Conservation (phyloP, 1,284 basidiomycete species). For the Puccinia hordei region DNA sequence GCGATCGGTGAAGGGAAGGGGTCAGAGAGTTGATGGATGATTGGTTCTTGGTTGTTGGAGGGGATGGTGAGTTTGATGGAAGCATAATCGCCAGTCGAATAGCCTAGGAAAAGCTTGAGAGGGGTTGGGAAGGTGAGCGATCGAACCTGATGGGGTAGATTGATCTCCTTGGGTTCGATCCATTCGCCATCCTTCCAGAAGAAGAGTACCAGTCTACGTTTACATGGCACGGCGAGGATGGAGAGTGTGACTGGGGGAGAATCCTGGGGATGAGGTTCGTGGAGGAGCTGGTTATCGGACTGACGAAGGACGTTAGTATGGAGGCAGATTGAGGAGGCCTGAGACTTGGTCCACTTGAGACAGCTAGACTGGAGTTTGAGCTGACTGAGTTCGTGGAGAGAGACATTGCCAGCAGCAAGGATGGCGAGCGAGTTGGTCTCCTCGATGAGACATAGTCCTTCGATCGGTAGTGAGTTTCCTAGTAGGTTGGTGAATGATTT, state of each 20-base stretch:
- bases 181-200: constrained; percentile 79
- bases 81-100: constrained; percentile 49
- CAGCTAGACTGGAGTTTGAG: constrained; percentile 26
- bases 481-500: constrained; percentile 7
- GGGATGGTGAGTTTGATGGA: constrained; percentile 64
- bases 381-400: constrained; percentile 9
- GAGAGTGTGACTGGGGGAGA: constrained; percentile 68
- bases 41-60: constrained; percentile 57
- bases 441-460: constrained; percentile 17
- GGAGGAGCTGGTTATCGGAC: neutral
- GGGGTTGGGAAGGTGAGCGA: constrained; percentile 51
- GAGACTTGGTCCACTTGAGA: constrained; percentile 30
- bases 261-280: neutral
- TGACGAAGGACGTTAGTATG: constrained; percentile 26
- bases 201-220: constrained; percentile 80
- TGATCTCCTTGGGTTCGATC: constrained; percentile 72
- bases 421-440: constrained; percentile 28
- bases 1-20: constrained; percentile 54
- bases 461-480: neutral
- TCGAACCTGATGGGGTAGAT: constrained; percentile 53
- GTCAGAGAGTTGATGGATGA: constrained; percentile 73
- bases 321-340: neutral
- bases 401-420: constrained; percentile 16
- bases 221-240: constrained; percentile 78
- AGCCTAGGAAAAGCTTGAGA: constrained; percentile 30